A percentile compares a stretch with the other conserved stretches of the same genome.
These are phyloP conservation scores for Acer campestre DNA, from an alignment of 345 rosid species.

Conservation along the genomic window DNA sequence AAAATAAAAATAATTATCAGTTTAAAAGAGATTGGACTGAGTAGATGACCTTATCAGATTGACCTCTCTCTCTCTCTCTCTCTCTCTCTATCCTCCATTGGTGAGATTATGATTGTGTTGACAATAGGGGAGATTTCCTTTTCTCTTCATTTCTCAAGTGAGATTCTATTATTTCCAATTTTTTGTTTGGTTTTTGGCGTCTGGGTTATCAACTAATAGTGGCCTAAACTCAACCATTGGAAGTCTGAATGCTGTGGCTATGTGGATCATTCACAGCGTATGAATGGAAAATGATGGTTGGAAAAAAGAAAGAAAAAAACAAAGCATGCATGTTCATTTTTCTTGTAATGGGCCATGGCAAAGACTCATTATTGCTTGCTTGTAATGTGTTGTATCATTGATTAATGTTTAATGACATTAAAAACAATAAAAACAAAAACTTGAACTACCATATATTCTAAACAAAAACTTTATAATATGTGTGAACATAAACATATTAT, in stretches of 20 bases:
- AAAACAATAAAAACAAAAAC: too few species aligned
- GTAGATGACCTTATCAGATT: constrained; percentile 25
- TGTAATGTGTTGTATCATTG: too few species aligned
- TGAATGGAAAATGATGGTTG: constrained; percentile 6
- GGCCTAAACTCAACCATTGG: neutral
- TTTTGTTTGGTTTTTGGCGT: neutral
- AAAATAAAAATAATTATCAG: neutral
- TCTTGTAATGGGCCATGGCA: too few species aligned
- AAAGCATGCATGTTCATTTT: too few species aligned
- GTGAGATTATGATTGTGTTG: constrained; percentile 15
- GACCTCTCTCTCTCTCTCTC: neutral
- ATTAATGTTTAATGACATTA: too few species aligned
- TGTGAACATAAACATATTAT: too few species aligned
- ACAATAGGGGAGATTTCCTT: constrained; percentile 5
- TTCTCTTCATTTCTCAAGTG: neutral
- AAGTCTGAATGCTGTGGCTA: neutral
- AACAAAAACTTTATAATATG: too few species aligned
- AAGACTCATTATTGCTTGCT: too few species aligned
- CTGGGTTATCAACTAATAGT: neutral
- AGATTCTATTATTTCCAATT: neutral
- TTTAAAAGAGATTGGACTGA: neutral
- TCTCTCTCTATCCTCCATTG: constrained; percentile 26
- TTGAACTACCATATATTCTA: too few species aligned
- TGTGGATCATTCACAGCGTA: neutral
- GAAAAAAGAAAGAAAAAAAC: too few species aligned